Percentiles rank a stretch among this genome's conserved stretches.
phyloP scores from a whole-genome alignment of 768 basidiomycete genomes.

The Boletus rubescentipes region DNA sequence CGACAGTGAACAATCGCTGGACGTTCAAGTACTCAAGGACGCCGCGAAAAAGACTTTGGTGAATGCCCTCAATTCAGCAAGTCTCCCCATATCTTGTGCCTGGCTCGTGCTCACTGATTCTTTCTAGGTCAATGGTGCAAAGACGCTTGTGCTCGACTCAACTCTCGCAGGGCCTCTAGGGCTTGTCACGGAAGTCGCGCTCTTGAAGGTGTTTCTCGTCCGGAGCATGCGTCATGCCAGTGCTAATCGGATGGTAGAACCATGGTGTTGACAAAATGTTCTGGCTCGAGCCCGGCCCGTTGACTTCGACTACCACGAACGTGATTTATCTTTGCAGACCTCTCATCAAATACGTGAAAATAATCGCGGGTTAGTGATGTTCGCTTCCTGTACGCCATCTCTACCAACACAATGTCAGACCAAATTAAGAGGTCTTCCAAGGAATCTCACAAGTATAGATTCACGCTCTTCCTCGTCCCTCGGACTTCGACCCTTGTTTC shows the following conservation, averaged over 20 bases:
- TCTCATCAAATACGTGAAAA: conserved; percentile 78
- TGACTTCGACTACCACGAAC: conserved; percentile 81
- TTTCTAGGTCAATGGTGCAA: conserved; percentile 83
- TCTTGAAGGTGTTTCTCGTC: conserved; percentile 70
- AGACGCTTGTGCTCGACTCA: conserved; percentile 93
- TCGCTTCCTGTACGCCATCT: conserved; percentile 4
- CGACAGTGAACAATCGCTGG: conserved; percentile 43
- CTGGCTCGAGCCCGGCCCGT: conserved; percentile 91
- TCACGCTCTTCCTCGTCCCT: conserved; percentile 86
- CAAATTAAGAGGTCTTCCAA: conserved; percentile 84
- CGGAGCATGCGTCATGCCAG: neutral
- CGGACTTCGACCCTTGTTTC: conserved; percentile 83
- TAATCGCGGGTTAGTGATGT: conserved; percentile 74
- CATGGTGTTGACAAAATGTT: conserved; percentile 99
- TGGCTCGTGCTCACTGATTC: conserved; percentile 8
- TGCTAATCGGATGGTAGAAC: conserved; percentile 54
- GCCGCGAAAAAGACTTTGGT: conserved; percentile 78
- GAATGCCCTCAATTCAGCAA: conserved; percentile 81
- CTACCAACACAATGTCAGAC: conserved; percentile 50
- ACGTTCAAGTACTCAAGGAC: conserved; percentile 70
- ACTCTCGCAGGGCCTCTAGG: conserved; percentile 89
- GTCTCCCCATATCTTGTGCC: conserved; percentile 4
- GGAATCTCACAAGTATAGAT: conserved; percentile 74
- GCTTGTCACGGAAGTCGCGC: conserved; percentile 89
- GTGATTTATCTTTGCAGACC: conserved; percentile 94